These are phyloP conservation scores for Zymoseptoria pseudotritici DNA, from an alignment of 2,329 filamentous ascomycete species.

Conservation along the genomic window DNA sequence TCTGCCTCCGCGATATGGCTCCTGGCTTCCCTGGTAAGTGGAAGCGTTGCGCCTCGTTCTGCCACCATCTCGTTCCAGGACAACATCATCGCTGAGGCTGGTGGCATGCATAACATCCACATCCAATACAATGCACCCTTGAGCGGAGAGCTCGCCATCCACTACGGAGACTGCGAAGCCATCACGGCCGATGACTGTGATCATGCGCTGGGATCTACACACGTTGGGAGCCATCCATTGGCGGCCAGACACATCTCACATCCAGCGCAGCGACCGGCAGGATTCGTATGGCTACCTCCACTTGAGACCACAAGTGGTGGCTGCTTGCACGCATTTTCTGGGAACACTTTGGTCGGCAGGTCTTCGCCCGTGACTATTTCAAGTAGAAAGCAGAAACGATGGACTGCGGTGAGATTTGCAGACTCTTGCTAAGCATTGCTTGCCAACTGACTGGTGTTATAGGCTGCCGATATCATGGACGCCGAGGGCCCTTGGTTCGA, in stretches of 20 bases:
- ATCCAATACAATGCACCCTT: constrained; percentile 37
- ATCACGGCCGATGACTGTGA: constrained; percentile 31
- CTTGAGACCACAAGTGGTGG: constrained; percentile 32
- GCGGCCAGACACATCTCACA: constrained; percentile 22
- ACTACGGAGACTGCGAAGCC: constrained; percentile 42
- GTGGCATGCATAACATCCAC: constrained; percentile 43
- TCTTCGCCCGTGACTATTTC: constrained; percentile 35
- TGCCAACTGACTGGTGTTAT: not conserved
- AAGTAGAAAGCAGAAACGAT: constrained; percentile 29
- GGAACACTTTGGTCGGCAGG: constrained; percentile 33
- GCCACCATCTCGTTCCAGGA: constrained; percentile 19
- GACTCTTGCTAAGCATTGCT: not conserved
- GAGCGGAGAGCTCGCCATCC: constrained; percentile 38
- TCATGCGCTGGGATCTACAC: constrained; percentile 38
- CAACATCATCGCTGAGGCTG: constrained; percentile 22
- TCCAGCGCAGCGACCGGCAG: constrained; percentile 32
- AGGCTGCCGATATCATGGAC: constrained; percentile 43
- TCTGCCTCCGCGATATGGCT: constrained; percentile 10
- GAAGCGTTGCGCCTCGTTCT: constrained; percentile 11
- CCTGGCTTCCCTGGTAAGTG: constrained; percentile 8
- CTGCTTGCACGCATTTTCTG: constrained; percentile 41
- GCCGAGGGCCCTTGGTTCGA: constrained; percentile 59
- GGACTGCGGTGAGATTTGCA: constrained; percentile 26
- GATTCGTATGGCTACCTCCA: constrained; percentile 44
- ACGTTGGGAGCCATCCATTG: constrained; percentile 29